Base-by-base conservation (phyloP, 306 rosid species). In the Glycine latifolia region DNA sequence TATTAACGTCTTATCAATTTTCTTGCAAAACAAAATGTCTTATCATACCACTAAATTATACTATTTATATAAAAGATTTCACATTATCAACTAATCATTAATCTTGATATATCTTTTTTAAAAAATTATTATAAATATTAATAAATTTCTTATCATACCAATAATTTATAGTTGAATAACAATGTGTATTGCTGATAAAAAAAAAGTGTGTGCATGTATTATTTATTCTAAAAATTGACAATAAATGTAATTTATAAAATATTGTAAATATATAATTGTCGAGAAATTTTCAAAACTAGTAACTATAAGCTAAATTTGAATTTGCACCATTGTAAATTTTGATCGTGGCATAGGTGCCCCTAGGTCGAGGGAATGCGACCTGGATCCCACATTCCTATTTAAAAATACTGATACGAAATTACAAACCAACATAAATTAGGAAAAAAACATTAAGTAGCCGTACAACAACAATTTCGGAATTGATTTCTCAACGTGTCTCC, bases 401-500 rank as follows among this genome's bases (percentile, higher is more conserved):
- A 26, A n/a, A 43, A 76, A 20, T 12, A 59, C 31, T 20, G 6
- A 59, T 7, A 26, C 31, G 31, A 26, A 26, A 26, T 26, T 26
- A 26, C 5, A 75, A 75, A 58, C 26, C 60, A 75, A 60, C 71
- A 44, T n/a, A n/a, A 6, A 48, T 49, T 77, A 63, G 63, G 81
- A 26, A 26, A 77, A 76, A 3, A 76, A 65, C 72, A 75, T 9
- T 61, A 76, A 76, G 60, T 31, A 47, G 35, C 35, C 80, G 80
- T 61, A 62, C 50, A 33, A 49, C 76, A 54, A 41, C 44, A 67
- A 67, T 53, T 37, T 11, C 31, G 58, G 68, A 20, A 54, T 10
- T 78, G 75, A 58, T 56, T 78, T 78, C 75, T 41, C 56, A 67
- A 67, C 82, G 48, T 67, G 67, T 16, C 76, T 67, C 56, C 65